phyloP scores from a whole-genome alignment of 495 filamentous ascomycete genomes.

The Trichoderma asperelloides region DNA sequence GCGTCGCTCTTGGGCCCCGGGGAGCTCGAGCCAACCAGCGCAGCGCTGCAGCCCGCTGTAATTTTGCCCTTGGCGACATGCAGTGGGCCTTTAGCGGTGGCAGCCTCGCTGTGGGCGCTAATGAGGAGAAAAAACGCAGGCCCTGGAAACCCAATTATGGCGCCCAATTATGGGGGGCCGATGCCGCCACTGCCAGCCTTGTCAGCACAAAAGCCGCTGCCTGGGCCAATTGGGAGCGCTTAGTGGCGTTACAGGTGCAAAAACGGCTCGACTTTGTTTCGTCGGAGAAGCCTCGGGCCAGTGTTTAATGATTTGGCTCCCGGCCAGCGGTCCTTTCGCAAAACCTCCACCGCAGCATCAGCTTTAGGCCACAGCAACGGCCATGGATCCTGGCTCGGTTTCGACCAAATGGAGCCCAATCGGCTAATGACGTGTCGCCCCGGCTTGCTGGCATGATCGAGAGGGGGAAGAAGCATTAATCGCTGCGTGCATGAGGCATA shows the following conservation, averaged over 20 bases:
- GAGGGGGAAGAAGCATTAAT: not conserved
- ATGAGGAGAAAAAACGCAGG: not conserved
- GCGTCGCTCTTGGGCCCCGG: not conserved
- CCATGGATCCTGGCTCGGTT: not conserved
- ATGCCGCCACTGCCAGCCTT: not conserved
- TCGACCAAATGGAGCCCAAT: not conserved
- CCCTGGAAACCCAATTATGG: not conserved
- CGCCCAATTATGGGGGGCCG: not conserved
- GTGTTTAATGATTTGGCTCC: not conserved
- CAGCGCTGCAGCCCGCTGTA: not conserved
- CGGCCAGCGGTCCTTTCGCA: not conserved
- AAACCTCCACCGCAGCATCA: not conserved
- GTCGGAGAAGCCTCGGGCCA: slow-evolving; percentile 5
- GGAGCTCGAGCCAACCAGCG: not conserved
- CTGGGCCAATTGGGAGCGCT: not conserved
- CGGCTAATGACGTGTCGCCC: not conserved
- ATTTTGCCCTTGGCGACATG: not conserved
- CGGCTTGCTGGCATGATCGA: slow-evolving; percentile 12
- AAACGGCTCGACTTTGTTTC: not conserved
- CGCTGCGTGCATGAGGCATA: not conserved
- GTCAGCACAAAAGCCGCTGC: not conserved
- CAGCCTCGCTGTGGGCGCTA: slow-evolving; percentile 3
- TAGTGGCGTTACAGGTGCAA: not conserved
- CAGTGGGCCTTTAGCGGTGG: not conserved
- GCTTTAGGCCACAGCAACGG: not conserved